Evolutionary conservation across 345 rosid species (phyloP).

Genomic region (Salix purpurea): DNA sequence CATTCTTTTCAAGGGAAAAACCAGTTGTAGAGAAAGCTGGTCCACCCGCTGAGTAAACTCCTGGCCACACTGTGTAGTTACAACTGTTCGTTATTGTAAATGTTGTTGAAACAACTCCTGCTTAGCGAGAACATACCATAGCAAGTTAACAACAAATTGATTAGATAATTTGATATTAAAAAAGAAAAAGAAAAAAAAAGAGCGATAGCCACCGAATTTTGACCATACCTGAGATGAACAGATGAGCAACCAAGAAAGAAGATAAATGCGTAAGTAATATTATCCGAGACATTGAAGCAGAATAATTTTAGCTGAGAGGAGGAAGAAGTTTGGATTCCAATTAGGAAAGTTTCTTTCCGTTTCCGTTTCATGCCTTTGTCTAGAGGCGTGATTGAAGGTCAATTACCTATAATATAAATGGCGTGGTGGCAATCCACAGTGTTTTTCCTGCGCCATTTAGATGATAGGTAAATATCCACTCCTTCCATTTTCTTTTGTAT

Average conservation of each 20-base stretch:
- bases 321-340: neutral
- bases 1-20: conserved; percentile 63
- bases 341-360: neutral
- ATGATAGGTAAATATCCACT: no score
- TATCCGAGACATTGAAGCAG: neutral
- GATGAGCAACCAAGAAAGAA: neutral
- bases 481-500: no score
- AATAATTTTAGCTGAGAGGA: neutral
- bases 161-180: no score
- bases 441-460: no score
- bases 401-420: no score
- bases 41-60: conserved; percentile 50
- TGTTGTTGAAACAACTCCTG: conserved; percentile 50
- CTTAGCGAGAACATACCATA: neutral
- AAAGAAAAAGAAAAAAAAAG: no score
- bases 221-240: neutral
- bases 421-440: no score
- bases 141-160: no score
- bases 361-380: no score
- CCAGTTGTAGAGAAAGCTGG: conserved; percentile 74
- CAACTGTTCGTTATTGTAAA: conserved; percentile 69
- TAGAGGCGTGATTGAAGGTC: no score
- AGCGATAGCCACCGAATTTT: no score
- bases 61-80: conserved; percentile 80
- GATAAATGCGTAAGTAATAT: neutral